These are phyloP conservation scores for Beauveria asiatica DNA, from an alignment of 2,329 filamentous ascomycete species.

Conservation along the genomic window DNA sequence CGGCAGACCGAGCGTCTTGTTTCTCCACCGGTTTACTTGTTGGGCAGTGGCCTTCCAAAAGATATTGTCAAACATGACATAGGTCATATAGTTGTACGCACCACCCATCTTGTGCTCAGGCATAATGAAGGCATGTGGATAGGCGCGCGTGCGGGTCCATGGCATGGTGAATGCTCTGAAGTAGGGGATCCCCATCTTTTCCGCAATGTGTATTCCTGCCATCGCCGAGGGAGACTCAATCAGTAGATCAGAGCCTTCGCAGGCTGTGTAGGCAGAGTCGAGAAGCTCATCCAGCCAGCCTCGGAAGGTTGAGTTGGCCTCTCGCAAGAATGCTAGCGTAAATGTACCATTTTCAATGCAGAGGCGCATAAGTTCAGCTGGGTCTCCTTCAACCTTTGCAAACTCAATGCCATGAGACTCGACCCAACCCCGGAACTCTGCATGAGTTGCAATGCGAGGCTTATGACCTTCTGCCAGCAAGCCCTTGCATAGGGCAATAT, in stretches of 20 bases:
- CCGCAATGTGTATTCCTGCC: slow-evolving; percentile 95
- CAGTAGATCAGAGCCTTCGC: slow-evolving; percentile 77
- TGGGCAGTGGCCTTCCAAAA: slow-evolving; percentile 92
- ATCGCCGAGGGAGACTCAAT: slow-evolving; percentile 96
- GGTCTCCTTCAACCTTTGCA: slow-evolving; percentile 78
- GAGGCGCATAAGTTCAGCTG: slow-evolving; percentile 86
- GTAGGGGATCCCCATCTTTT: slow-evolving; percentile 86
- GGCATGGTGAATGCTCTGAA: slow-evolving; percentile 98
- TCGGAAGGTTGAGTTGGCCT: slow-evolving; percentile 80
- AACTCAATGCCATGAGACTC: slow-evolving; percentile 93
- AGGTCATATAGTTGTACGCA: slow-evolving; percentile 89
- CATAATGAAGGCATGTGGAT: slow-evolving; percentile 93
- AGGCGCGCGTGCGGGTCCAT: slow-evolving; percentile 91
- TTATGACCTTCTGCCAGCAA: slow-evolving; percentile 80
- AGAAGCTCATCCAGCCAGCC: slow-evolving; percentile 92
- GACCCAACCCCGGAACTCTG: slow-evolving; percentile 83
- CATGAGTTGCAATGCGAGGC: slow-evolving; percentile 82
- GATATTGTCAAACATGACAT: slow-evolving; percentile 91
- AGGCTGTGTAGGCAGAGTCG: slow-evolving; percentile 71
- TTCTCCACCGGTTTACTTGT: slow-evolving; percentile 90
- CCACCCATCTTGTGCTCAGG: slow-evolving; percentile 91
- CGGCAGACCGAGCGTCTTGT: slow-evolving; percentile 66
- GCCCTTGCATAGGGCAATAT: slow-evolving; percentile 91
- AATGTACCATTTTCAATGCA: slow-evolving; percentile 98
- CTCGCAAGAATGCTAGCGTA: slow-evolving; percentile 79